Evolutionary conservation across 441 rosid species (phyloP), one percentile per base, ranked within the genome.

Genomic region (Iberis amara): DNA sequence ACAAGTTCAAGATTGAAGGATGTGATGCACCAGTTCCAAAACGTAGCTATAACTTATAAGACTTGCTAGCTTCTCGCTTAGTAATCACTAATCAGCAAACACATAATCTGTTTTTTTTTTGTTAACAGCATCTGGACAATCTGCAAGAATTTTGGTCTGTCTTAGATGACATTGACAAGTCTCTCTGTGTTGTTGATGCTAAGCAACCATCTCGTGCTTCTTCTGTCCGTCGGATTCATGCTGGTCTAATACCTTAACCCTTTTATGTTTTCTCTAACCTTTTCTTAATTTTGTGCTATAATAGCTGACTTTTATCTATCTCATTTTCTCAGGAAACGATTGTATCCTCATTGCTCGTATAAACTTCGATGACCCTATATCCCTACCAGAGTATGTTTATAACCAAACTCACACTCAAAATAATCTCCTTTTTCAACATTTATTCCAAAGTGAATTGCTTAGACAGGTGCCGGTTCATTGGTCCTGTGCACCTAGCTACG

Each of bases 101-200:
- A n/a, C 10, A 0, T 8, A 0, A n/a, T 37, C 9, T 14, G 26
- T 14, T 52, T 12, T 39, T 40, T 3, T 32, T 36, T 14, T 47
- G 35, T 50, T 33, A 43, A 44, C 65, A 82, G 86, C 94, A 85
- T 76, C 54, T 85, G 62, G 79, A 76, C 61, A 73, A 49, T 50
- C 85, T 84, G 60, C 82, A 78, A 64, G 86, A 73, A 42, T 77
- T 85, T 55, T 82, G 91, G 94, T 76, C 79, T 47, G 72, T 78
- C 56, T 68, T 88, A 70, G 89, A 85, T 26, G 89, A 76, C 18
- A 80, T 87, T 42, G 94, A 88, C 52, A 66, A 70, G 42, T 80
- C 77, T 57, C 73, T 85, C 36, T 70, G 70, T 64, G 69, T 79
- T 60, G 77, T 79, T 61, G 68, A 74, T 68, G 39, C 44, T 36